These are phyloP conservation scores for Fistulifera pelliculosa DNA, from an alignment of 108 stramenopile species.

Conservation along the genomic window DNA sequence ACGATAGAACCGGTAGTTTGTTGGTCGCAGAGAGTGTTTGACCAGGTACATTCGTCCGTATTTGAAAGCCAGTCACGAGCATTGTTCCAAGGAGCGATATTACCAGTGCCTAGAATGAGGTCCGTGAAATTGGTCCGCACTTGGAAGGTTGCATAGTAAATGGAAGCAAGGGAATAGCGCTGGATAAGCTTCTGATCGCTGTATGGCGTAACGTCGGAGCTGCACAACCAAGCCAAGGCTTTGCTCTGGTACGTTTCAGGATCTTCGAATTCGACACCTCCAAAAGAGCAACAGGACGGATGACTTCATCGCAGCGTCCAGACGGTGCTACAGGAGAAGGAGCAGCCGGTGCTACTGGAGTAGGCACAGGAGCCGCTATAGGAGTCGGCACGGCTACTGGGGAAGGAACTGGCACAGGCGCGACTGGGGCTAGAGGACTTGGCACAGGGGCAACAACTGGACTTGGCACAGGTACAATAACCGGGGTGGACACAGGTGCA, in stretches of 20 bases:
- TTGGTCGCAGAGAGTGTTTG: not conserved
- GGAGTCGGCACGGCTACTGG: not conserved
- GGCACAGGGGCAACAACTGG: not conserved
- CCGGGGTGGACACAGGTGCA: too few relatives aligned
- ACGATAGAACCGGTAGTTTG: too few relatives aligned
- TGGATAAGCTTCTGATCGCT: conserved; percentile 6
- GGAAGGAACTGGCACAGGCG: not conserved
- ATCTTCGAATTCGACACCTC: conserved; percentile 7
- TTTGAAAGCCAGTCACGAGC: not conserved
- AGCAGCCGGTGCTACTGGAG: not conserved
- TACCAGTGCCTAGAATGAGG: conserved; percentile 7
- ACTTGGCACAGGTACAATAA: too few relatives aligned
- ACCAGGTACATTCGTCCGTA: conserved; percentile 7
- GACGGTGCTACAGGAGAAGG: not conserved
- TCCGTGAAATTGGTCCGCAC: conserved; percentile 10
- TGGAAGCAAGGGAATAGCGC: conserved; percentile 16
- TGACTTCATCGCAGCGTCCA: not conserved
- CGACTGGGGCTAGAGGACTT: not conserved
- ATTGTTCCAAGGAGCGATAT: conserved; percentile 1
- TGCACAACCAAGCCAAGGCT: conserved; percentile 10
- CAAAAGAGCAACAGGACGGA: not conserved
- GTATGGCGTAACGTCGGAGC: not conserved
- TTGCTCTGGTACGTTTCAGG: conserved; percentile 10
- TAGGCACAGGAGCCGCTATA: conserved; percentile 1
- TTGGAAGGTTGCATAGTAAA: conserved; percentile 16